Evolutionary conservation across 345 rosid species (phyloP).

Genomic region (Carallia brachiata): DNA sequence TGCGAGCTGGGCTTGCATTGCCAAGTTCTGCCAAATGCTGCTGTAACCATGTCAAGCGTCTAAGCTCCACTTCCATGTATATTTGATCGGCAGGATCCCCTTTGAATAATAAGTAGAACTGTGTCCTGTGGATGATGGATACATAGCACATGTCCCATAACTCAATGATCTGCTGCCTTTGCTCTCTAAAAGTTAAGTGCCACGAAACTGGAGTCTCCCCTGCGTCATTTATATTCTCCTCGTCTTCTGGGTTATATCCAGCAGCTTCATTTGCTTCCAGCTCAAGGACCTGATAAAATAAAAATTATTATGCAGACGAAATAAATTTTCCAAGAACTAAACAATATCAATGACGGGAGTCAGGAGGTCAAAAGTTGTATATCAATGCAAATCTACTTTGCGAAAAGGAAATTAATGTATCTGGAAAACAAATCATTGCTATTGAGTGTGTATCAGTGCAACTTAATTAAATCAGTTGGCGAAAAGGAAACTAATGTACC

Average conservation of each 20-base stretch:
- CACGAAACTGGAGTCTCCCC: slow-evolving; percentile 72
- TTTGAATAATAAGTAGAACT: slow-evolving; percentile 84
- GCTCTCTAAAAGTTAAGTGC: slow-evolving; percentile 78
- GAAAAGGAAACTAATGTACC: slow-evolving; percentile 37
- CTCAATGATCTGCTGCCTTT: slow-evolving; percentile 91
- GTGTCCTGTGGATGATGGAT: slow-evolving; percentile 91
- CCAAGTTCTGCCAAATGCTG: slow-evolving; percentile 88
- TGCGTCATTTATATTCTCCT: slow-evolving; percentile 46
- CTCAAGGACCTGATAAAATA: slow-evolving; percentile 67
- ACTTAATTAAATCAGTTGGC: background rate
- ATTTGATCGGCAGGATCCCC: slow-evolving; percentile 98
- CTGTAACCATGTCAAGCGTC: slow-evolving; percentile 94
- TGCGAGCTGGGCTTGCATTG: slow-evolving; percentile 76
- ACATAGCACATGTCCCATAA: slow-evolving; percentile 87
- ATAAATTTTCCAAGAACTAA: background rate
- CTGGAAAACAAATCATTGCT: slow-evolving; percentile 99
- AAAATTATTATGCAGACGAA: background rate
- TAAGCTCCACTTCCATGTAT: slow-evolving; percentile 96
- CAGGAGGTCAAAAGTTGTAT: background rate
- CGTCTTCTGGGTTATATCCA: slow-evolving; percentile 62
- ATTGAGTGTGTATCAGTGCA: slow-evolving; percentile 38
- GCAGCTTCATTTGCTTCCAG: slow-evolving; percentile 96
- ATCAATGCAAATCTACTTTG: background rate
- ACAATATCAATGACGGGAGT: too few relatives aligned
- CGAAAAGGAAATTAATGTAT: slow-evolving; percentile 26